Base-by-base conservation (phyloP, 768 basidiomycete genomes). In the Gymnopilus junonius region DNA sequence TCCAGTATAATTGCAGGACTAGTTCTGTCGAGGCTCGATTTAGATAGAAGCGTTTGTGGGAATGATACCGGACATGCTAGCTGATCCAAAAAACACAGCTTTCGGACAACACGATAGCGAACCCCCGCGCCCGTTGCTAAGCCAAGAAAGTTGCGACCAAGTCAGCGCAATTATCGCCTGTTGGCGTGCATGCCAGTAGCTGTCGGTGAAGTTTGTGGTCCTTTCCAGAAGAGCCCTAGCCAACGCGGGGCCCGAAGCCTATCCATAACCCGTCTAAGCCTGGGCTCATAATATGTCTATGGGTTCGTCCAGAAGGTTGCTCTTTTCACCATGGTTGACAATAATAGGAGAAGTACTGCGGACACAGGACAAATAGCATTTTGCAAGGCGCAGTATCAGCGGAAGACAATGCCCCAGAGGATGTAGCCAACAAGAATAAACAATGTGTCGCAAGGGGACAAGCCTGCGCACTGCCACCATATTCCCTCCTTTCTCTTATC, bases 381-480 rank as follows among this genome's bases (percentile, higher is more conserved):
- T n/a, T 51, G 48, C 29, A 51, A n/a, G 32, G 48, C 48, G 48
- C 48, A 48, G 45, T 48, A 27, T 6, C 25, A 8, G 15, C 1
- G 25, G 48, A 29, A 51, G n/a, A 51, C 8, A 51, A 17, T 51
- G 48, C 4, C 6, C 35, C 23, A 27, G 42, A 58, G 43, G 57
- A 29, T 32, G 6, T 32, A 67, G 58, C 43, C 46, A 32, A 34
- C 46, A 51, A 20, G 35, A 39, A 42, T 31, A 50, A 32, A 56
- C 48, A 23, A 32, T 37, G 8, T 59, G 34, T 43, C 66, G 65
- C 68, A 63, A 51, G 48, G 48, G 17, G 48, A 51, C 48, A 20
- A 29, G 7, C 48, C 63, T 35, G 23, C 29, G 39, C 32, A 63
- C 65, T 40, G 65, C 57, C 43, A 59, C 45, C 63, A 43, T 61